phyloP scores from a whole-genome alignment of 2,329 filamentous ascomycete species.

The Fusarium sp. region DNA sequence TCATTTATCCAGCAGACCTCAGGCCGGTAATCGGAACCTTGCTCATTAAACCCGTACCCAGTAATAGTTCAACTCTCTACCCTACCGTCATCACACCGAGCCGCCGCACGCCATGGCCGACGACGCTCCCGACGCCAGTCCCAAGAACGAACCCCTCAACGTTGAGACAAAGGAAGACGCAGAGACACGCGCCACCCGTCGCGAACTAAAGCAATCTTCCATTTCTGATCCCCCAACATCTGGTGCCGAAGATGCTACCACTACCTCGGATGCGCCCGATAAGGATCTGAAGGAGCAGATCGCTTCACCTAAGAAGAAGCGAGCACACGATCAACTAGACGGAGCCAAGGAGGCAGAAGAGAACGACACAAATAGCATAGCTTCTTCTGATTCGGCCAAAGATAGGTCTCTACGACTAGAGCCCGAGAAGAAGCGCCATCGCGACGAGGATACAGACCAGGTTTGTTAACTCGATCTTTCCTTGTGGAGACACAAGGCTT shows the following conservation, averaged over 20 bases:
- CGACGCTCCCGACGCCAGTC: slow-evolving; percentile 57
- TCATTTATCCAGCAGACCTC: background rate
- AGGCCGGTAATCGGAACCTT: background rate
- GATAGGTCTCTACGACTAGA: slow-evolving; percentile 62
- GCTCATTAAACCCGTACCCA: slow-evolving; percentile 8
- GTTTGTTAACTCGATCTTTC: slow-evolving; percentile 47
- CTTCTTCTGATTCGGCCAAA: slow-evolving; percentile 60
- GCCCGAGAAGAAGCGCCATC: slow-evolving; percentile 74
- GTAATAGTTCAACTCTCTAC: slow-evolving; percentile 11
- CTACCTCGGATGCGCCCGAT: slow-evolving; percentile 51
- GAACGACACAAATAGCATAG: slow-evolving; percentile 58
- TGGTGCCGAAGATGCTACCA: slow-evolving; percentile 49
- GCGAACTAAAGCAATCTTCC: slow-evolving; percentile 73
- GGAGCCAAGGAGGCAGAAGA: slow-evolving; percentile 58
- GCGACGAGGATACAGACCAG: slow-evolving; percentile 60
- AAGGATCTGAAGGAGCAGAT: slow-evolving; percentile 62
- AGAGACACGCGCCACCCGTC: slow-evolving; percentile 71
- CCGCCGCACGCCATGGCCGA: slow-evolving; percentile 57
- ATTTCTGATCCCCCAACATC: slow-evolving; percentile 64
- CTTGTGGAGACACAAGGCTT: background rate
- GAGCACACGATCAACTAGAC: slow-evolving; percentile 70
- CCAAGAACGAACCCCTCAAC: slow-evolving; percentile 52
- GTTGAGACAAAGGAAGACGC: slow-evolving; percentile 66
- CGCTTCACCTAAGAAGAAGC: slow-evolving; percentile 75
- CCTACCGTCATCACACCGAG: slow-evolving; percentile 35